Evolutionary conservation across 1,284 basidiomycete species (phyloP).

Genomic region (Grifola frondosa): DNA sequence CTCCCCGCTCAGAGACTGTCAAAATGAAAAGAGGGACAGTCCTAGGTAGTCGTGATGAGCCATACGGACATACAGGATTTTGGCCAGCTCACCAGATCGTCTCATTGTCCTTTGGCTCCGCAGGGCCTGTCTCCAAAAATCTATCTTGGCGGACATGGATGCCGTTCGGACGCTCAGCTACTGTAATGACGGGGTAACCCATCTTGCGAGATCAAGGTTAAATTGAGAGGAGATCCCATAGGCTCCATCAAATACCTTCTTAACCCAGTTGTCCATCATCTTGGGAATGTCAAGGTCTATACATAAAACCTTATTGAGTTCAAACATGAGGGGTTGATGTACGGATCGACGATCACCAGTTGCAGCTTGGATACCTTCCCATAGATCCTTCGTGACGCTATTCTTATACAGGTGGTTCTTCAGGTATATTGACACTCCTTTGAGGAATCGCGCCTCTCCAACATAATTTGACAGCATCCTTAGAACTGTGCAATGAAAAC

Average conservation of each 20-base stretch:
- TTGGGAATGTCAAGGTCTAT: conserved; percentile 73
- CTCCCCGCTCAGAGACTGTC: conserved; percentile 60
- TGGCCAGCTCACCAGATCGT: conserved; percentile 74
- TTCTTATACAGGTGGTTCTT: conserved; percentile 86
- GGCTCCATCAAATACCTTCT: conserved; percentile 51
- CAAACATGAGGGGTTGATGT: background rate
- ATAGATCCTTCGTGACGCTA: conserved; percentile 85
- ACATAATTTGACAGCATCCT: conserved; percentile 91
- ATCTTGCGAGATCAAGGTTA: conserved; percentile 46
- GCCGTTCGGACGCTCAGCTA: conserved; percentile 73
- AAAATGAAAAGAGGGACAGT: conserved; percentile 80
- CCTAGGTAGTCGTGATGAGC: conserved; percentile 40
- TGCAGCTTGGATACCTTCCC: conserved; percentile 83
- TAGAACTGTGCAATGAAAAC: conserved; percentile 56
- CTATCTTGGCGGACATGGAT: conserved; percentile 87
- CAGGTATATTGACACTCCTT: conserved; percentile 89
- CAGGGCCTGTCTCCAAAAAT: conserved; percentile 86
- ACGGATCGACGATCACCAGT: conserved; percentile 44
- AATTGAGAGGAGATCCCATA: background rate
- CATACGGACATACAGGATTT: background rate
- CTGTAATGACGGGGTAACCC: conserved; percentile 87
- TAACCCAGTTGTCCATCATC: conserved; percentile 93
- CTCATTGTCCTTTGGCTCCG: conserved; percentile 82
- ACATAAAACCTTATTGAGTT: background rate
- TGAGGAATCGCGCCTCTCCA: conserved; percentile 86